These are phyloP conservation scores for Aspergillus asperescens DNA, from an alignment of 495 filamentous ascomycete species.

Conservation along the genomic window DNA sequence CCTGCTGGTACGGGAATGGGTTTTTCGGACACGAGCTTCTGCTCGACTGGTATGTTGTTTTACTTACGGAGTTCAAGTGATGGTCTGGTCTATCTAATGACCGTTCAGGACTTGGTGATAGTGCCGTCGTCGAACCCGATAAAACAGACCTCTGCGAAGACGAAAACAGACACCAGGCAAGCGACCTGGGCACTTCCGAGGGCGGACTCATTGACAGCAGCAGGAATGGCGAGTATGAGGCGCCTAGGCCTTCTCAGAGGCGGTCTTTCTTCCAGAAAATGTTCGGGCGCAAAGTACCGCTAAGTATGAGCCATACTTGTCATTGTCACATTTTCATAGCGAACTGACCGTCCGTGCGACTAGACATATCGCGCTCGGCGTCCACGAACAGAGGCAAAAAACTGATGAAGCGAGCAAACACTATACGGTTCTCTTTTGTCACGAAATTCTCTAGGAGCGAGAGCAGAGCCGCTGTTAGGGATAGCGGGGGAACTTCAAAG, in stretches of 20 bases:
- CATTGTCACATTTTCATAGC: no score
- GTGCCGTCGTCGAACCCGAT: slow-evolving; percentile 3
- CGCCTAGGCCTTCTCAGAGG: slow-evolving; percentile 5
- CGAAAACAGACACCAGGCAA: slow-evolving; percentile 9
- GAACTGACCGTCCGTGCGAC: background rate
- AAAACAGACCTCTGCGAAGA: slow-evolving; percentile 18
- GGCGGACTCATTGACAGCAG: slow-evolving; percentile 11
- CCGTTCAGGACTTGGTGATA: slow-evolving; percentile 6
- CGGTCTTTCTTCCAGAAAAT: slow-evolving; percentile 23
- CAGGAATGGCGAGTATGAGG: background rate
- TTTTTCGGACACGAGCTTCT: slow-evolving; percentile 14
- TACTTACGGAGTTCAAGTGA: no score
- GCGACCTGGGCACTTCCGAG: slow-evolving; percentile 2
- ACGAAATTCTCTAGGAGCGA: slow-evolving; percentile 20
- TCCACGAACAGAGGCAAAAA: slow-evolving; percentile 22
- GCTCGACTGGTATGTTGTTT: slow-evolving; percentile 15
- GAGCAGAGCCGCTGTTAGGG: slow-evolving; percentile 11
- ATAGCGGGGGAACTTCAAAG: slow-evolving; percentile 13
- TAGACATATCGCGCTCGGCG: slow-evolving; percentile 23
- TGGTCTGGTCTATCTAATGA: background rate
- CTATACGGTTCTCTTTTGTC: slow-evolving; percentile 28
- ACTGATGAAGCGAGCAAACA: slow-evolving; percentile 26
- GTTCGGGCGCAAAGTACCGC: slow-evolving; percentile 23
- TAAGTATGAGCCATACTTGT: slow-evolving; percentile 11
- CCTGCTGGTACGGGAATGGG: slow-evolving; percentile 8